These are phyloP conservation scores for Hypoxylon sp. DNA, from an alignment of 2,329 filamentous ascomycete genomes.

Conservation along the genomic window DNA sequence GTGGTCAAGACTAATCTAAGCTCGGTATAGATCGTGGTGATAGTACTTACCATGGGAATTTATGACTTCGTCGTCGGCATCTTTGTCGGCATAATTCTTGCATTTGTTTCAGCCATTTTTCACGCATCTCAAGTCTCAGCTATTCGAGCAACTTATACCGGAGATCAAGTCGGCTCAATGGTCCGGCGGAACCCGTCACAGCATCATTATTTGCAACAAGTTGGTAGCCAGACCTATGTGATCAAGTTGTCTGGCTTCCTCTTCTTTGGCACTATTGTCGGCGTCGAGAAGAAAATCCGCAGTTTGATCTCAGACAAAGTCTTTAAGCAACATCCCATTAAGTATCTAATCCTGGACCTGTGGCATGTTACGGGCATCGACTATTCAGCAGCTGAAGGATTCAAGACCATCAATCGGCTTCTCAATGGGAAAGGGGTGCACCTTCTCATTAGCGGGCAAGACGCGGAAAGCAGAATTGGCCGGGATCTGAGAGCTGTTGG, in stretches of 20 bases:
- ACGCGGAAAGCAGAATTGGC: conserved; percentile 80
- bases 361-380: conserved; percentile 91
- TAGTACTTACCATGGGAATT: conserved; percentile 94
- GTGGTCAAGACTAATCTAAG: conserved; percentile 41
- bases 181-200: conserved; percentile 92
- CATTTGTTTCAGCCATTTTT: conserved; percentile 90
- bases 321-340: conserved; percentile 82
- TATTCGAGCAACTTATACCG: conserved; percentile 89
- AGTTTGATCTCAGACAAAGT: conserved; percentile 84
- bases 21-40: conserved; percentile 74
- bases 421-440: conserved; percentile 81
- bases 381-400: conserved; percentile 95
- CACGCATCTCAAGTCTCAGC: conserved; percentile 92
- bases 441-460: conserved; percentile 85
- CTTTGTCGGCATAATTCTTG: conserved; percentile 88
- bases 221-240: conserved; percentile 88
- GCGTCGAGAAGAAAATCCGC: conserved; percentile 90
- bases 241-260: conserved; percentile 94
- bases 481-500: conserved; percentile 86
- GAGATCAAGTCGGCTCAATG: conserved; percentile 89
- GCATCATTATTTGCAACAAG: conserved; percentile 85
- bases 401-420: conserved; percentile 90
- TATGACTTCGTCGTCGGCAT: conserved; percentile 98
- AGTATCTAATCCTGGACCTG: conserved; percentile 90
- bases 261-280: conserved; percentile 98